Evolutionary conservation across 148 eudicot species (phyloP).

Genomic region (Diospyros kaki): DNA sequence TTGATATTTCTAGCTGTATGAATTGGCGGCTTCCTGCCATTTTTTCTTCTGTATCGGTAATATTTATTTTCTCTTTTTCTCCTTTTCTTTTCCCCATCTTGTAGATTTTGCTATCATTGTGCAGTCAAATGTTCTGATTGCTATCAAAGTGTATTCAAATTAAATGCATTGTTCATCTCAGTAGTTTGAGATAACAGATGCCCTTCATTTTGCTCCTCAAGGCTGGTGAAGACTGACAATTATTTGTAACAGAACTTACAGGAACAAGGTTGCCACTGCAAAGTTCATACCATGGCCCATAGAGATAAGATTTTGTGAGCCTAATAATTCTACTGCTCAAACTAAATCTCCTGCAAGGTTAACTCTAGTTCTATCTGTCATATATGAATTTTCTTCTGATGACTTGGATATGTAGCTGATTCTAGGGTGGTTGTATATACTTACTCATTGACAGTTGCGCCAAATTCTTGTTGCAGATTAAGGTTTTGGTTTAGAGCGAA

Average conservation of each 20-base stretch:
- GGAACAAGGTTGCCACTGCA: conserved; percentile 74
- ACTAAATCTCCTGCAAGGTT: conserved; percentile 83
- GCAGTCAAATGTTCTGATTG: neutral
- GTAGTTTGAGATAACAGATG: neutral
- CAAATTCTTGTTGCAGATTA: conserved; percentile 44
- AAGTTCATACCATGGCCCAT: conserved; percentile 67
- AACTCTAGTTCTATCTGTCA: conserved; percentile 3
- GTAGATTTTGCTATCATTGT: neutral
- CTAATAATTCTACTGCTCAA: conserved; percentile 57
- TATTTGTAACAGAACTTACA: conserved; percentile 63
- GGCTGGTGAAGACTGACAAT: conserved; percentile 11
- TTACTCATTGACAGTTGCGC: neutral
- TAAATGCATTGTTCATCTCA: neutral
- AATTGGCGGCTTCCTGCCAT: neutral
- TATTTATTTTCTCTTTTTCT: neutral
- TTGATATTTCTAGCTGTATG: neutral
- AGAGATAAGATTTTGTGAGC: conserved; percentile 81
- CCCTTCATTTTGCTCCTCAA: neutral
- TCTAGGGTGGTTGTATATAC: neutral
- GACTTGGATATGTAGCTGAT: neutral
- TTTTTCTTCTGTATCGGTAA: neutral
- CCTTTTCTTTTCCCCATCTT: neutral
- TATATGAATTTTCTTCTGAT: neutral
- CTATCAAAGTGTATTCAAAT: neutral
- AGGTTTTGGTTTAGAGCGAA: conserved; percentile 90